Evolutionary conservation across 176 grass and related monocot genomes (phyloP).

Genomic region (Ampelocalamus luodianensis): DNA sequence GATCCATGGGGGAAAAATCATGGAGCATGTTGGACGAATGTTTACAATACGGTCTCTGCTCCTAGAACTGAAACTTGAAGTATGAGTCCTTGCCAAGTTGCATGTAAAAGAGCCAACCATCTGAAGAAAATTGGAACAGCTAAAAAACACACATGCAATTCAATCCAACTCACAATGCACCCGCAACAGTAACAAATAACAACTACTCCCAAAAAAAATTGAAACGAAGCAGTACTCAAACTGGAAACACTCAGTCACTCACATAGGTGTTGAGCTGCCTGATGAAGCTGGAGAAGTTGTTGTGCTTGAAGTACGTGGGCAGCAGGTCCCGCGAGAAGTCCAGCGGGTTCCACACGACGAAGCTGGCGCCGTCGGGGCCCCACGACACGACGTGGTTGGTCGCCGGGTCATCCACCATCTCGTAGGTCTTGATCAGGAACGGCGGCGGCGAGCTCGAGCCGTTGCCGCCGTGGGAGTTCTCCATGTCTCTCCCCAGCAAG

Average conservation of each 20-base stretch:
- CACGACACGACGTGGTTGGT: slow-evolving; percentile 74
- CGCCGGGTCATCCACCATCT: slow-evolving; percentile 82
- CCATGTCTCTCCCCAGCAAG: slow-evolving; percentile 16
- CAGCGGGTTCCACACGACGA: slow-evolving; percentile 76
- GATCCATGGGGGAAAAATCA: background rate
- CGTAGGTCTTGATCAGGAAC: slow-evolving; percentile 80
- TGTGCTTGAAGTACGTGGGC: slow-evolving; percentile 96
- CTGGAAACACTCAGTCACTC: slow-evolving; percentile 24
- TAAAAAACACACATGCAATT: background rate
- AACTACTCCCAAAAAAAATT: background rate
- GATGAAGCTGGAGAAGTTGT: slow-evolving; percentile 97
- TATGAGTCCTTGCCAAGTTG: background rate
- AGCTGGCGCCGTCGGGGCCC: slow-evolving; percentile 63
- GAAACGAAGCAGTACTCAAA: background rate
- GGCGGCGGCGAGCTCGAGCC: slow-evolving; percentile 56
- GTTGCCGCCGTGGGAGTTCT: background rate
- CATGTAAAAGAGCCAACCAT: background rate
- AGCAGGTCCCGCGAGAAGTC: slow-evolving; percentile 72
- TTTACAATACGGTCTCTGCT: background rate
- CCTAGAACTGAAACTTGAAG: background rate
- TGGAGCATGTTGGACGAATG: background rate
- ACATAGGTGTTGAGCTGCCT: slow-evolving; percentile 92
- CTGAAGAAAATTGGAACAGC: background rate
- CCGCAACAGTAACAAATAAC: background rate
- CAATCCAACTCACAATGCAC: background rate